Percentiles rank a stretch among this genome's conserved stretches.
Conservation (phyloP, 352 stramenopile genomes). For the Phytophthora megakarya region DNA sequence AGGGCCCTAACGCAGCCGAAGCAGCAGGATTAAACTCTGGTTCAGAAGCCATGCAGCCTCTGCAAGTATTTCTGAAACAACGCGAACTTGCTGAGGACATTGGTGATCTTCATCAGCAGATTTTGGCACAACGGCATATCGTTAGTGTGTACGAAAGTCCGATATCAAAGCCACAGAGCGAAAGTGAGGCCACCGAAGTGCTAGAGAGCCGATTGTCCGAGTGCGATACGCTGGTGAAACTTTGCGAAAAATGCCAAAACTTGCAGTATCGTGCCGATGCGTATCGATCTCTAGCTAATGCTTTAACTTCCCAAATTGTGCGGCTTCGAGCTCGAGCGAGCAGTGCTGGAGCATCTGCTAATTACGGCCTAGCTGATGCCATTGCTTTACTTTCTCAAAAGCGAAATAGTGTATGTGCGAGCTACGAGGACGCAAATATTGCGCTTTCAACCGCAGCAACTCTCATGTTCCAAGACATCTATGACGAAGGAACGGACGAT, state of each 20-base stretch:
- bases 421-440: constrained; percentile 38
- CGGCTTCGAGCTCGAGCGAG: constrained; percentile 41
- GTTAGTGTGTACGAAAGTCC: constrained; percentile 60
- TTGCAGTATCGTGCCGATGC: constrained; percentile 43
- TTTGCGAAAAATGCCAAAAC: constrained; percentile 51
- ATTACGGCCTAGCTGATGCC: constrained; percentile 49
- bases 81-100: constrained; percentile 47
- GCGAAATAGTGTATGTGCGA: constrained; percentile 43
- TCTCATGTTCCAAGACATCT: constrained; percentile 26
- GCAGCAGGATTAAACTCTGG: constrained; percentile 8
- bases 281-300: constrained; percentile 63
- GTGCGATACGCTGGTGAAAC: constrained; percentile 48
- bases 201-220: constrained; percentile 52
- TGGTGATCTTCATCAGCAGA: constrained; percentile 47
- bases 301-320: constrained; percentile 51
- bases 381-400: constrained; percentile 54
- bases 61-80: constrained; percentile 53
- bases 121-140: constrained; percentile 51
- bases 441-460: constrained; percentile 32
- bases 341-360: constrained; percentile 9
- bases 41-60: constrained; percentile 23
- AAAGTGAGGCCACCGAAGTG: constrained; percentile 11
- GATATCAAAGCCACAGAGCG: constrained; percentile 23
- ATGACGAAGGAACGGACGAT: constrained; percentile 14
- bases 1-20: constrained; percentile 17